phyloP scores from a whole-genome alignment of 805 yeast species.

The Candida takata region DNA sequence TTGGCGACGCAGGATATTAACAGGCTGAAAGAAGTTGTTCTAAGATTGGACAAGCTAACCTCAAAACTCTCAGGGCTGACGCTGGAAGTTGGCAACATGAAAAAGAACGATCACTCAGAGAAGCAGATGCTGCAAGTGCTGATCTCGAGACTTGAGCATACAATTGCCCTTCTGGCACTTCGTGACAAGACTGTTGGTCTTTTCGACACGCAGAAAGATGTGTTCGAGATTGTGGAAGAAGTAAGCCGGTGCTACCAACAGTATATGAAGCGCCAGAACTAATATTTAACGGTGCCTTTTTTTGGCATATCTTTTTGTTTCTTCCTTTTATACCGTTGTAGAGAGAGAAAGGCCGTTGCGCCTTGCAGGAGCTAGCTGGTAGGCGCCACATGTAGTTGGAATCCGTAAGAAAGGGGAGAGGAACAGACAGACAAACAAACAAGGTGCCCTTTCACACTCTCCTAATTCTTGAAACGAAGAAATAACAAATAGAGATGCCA shows the following conservation, averaged over 20 bases:
- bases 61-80: conserved; percentile 41
- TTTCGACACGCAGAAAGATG: conserved; percentile 9
- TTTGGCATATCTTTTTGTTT: too few relatives aligned
- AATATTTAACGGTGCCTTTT: too few relatives aligned
- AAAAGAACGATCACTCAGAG: conserved; percentile 34
- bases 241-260: conserved; percentile 7
- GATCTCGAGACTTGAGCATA: conserved; percentile 62
- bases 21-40: conserved; percentile 46
- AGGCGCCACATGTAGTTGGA: too few relatives aligned
- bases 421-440: too few relatives aligned
- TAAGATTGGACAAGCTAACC: conserved; percentile 52
- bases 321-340: too few relatives aligned
- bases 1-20: conserved; percentile 35
- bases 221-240: conserved; percentile 18
- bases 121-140: conserved; percentile 54
- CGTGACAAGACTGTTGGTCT: conserved; percentile 32
- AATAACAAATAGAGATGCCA: too few relatives aligned
- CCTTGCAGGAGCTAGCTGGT: too few relatives aligned
- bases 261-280: neutral
- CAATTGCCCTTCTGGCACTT: conserved; percentile 38
- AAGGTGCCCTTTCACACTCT: too few relatives aligned
- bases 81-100: conserved; percentile 15
- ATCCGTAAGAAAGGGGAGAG: too few relatives aligned
- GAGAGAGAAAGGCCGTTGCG: too few relatives aligned
- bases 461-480: too few relatives aligned